Evolutionary conservation across 352 stramenopile species (phyloP), one percentile per base, ranked within the genome.

Genomic region (Phytophthora nicotianae): DNA sequence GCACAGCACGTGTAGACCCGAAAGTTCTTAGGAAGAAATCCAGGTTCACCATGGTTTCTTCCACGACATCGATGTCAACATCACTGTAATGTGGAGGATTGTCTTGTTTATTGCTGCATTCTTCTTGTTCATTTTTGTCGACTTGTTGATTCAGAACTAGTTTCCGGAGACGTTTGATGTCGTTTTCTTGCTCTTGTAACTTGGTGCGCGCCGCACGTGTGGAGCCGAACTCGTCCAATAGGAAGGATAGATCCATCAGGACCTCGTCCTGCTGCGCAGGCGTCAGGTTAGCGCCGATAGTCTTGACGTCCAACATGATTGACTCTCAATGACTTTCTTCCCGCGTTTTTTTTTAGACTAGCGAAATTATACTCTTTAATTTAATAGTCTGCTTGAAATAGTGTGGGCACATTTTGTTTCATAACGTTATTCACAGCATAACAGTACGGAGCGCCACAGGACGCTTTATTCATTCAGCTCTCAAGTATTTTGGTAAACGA

Each of bases 1-100:
- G 35, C 16, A 68, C 52, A 7, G 43, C 59, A 19, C 21, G 29
- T 5, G 56, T 64, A 0, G 56, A 64, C 11, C 56, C 56, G 17
- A 33, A 52, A 0, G 13, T 41, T 5, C 20, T n/a, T 1, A 63
- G 8, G 26, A 63, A 56, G 19, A 55, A 55, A 8, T 50, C 35
- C 55, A 63, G 14, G 20, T 63, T 27, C 13, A 5, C 19, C 45
- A 55, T 47, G 17, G 17, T 56, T 1, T 32, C 29, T 14, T 56
- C 46, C 46, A 50, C 42, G 4, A 7, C 17, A 17, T 49, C 6
- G 21, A 8, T n/a, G 10, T 9, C 32, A 38, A 38, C 13, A 17
- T 29, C 41, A 23, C 5, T 14, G 32, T 11, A n/a, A n/a, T 41
- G 13, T 41, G 35, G 5, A 10, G 35, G 4, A 10, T 41, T 19